Conservation (phyloP, 805 yeast species). For the Candida insectorum region DNA sequence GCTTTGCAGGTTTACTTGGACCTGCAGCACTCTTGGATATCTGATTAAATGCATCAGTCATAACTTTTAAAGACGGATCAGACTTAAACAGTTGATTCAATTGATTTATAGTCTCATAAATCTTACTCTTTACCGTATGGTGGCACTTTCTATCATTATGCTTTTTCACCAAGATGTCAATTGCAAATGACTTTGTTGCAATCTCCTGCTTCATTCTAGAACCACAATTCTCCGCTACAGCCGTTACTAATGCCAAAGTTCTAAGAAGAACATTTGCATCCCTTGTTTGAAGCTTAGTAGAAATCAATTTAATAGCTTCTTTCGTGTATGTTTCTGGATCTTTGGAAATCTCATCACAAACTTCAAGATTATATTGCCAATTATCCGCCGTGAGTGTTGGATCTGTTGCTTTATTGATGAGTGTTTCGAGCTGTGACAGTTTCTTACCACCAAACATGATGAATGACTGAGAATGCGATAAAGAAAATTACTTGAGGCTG, state of each 20-base stretch:
- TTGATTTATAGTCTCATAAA: slow-evolving; percentile 67
- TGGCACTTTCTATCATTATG: slow-evolving; percentile 61
- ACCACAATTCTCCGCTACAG: slow-evolving; percentile 44
- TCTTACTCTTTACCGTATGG: slow-evolving; percentile 57
- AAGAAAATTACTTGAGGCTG: too few species aligned
- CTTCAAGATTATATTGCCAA: slow-evolving; percentile 44
- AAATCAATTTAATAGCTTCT: slow-evolving; percentile 24
- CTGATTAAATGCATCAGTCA: slow-evolving; percentile 57
- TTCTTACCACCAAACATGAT: background rate
- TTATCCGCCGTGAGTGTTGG: slow-evolving; percentile 39
- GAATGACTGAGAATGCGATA: too few species aligned
- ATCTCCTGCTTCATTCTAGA: slow-evolving; percentile 43
- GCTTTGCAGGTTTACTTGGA: slow-evolving; percentile 62
- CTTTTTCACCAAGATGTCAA: slow-evolving; percentile 31
- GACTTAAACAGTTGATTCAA: slow-evolving; percentile 58
- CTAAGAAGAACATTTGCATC: slow-evolving; percentile 43
- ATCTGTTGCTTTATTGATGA: slow-evolving; percentile 38
- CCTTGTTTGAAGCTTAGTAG: slow-evolving; percentile 21
- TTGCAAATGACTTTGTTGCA: slow-evolving; percentile 34
- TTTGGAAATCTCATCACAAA: slow-evolving; percentile 34
- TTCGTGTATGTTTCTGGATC: slow-evolving; percentile 38
- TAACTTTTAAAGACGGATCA: slow-evolving; percentile 75
- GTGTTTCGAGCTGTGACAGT: slow-evolving; percentile 9
- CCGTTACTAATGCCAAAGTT: slow-evolving; percentile 31
- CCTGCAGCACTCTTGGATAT: slow-evolving; percentile 43